phyloP scores from a whole-genome alignment of 192 early-diverging fungal genomes.

The Podila epigama region DNA sequence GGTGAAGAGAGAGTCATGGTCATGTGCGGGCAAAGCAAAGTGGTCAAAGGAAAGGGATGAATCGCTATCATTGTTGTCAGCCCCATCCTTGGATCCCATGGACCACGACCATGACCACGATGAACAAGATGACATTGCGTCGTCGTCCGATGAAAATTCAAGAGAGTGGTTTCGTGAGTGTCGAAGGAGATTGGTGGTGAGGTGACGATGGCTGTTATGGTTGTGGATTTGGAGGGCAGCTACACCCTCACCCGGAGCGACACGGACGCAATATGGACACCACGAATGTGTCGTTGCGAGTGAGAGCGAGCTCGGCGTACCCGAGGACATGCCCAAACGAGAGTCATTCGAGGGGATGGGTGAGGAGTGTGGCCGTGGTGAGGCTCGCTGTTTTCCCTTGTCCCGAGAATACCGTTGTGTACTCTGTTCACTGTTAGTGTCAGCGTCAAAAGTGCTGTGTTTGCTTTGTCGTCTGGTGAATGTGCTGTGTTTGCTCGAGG shows the following conservation, averaged over 20 bases:
- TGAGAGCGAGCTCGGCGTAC: slow-evolving; percentile 9
- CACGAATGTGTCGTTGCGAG: slow-evolving; percentile 22
- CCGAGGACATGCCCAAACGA: too few relatives aligned
- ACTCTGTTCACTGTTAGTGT: neutral
- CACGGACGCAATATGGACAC: slow-evolving; percentile 23
- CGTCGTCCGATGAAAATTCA: neutral
- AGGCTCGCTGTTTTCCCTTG: slow-evolving; percentile 11
- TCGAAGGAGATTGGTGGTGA: slow-evolving; percentile 2
- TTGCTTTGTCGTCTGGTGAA: neutral
- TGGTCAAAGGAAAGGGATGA: slow-evolving; percentile 10
- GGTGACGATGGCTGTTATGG: slow-evolving; percentile 4
- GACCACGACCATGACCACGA: neutral
- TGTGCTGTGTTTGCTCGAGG: neutral
- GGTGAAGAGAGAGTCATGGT: slow-evolving; percentile 12
- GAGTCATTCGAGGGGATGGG: too few relatives aligned
- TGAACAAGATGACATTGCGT: neutral
- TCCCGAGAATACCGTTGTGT: neutral
- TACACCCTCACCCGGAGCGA: neutral
- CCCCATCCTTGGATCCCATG: too few relatives aligned
- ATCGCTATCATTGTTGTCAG: neutral
- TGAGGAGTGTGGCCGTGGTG: neutral
- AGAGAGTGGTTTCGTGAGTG: neutral
- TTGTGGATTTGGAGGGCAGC: slow-evolving; percentile 2
- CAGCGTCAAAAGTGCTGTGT: neutral
- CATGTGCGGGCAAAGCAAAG: neutral